A percentile compares a stretch with the other conserved stretches of the same genome.
These are phyloP conservation scores for Ochromonas danica DNA, from an alignment of 108 stramenopile genomes.

Conservation along the genomic window DNA sequence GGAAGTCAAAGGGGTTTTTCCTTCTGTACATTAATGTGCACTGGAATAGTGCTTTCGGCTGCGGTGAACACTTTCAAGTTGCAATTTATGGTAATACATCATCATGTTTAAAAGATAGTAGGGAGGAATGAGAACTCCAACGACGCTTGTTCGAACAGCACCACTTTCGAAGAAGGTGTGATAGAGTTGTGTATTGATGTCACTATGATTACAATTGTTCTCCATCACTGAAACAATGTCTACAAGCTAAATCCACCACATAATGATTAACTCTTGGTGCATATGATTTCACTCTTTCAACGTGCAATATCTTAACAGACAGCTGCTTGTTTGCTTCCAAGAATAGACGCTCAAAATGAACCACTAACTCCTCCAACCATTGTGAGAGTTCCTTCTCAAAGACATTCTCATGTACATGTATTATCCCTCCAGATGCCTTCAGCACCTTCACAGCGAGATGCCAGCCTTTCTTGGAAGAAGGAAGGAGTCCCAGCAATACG, in stretches of 20 bases:
- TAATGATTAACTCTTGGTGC: slow-evolving; percentile 51
- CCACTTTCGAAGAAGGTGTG: no score
- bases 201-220: no score
- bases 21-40: no score
- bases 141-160: no score
- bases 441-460: slow-evolving; percentile 70
- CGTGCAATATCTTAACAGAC: slow-evolving; percentile 62
- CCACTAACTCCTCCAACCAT: slow-evolving; percentile 57
- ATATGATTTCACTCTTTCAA: slow-evolving; percentile 85
- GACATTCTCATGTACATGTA: slow-evolving; percentile 92
- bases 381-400: slow-evolving; percentile 37
- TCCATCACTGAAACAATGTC: no score
- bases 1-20: no score
- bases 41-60: no score
- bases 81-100: no score
- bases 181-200: no score
- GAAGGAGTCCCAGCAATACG: slow-evolving; percentile 85
- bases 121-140: no score
- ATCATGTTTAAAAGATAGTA: no score
- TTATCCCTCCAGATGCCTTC: slow-evolving; percentile 66
- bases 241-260: not conserved
- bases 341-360: slow-evolving; percentile 5
- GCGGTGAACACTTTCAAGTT: no score
- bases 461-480: slow-evolving; percentile 85
- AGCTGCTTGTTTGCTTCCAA: not conserved